Conservation (phyloP, 2,329 filamentous ascomycete species). For the Corinectria fuckeliana region DNA sequence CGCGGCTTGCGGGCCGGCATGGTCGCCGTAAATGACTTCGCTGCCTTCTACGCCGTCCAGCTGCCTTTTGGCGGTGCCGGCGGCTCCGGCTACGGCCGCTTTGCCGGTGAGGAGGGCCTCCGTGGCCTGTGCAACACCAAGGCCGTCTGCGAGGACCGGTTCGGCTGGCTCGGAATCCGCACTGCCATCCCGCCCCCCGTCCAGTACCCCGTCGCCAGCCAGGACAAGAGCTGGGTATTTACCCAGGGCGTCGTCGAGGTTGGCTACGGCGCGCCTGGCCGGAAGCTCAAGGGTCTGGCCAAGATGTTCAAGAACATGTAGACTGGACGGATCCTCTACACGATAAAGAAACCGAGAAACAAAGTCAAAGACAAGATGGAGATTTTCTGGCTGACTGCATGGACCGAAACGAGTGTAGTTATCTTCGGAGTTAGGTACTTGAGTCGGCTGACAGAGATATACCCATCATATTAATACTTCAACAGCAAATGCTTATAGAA, state of each 20-base stretch:
- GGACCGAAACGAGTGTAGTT: not conserved
- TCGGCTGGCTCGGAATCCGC: conserved; percentile 64
- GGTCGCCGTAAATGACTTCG: conserved; percentile 96
- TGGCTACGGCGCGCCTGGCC: conserved; percentile 57
- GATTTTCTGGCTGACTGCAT: not conserved
- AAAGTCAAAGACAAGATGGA: not conserved
- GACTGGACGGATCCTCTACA: not conserved
- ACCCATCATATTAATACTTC: not conserved
- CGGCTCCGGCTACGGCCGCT: conserved; percentile 90
- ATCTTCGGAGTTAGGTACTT: not conserved
- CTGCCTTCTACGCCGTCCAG: conserved; percentile 89
- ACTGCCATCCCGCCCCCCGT: conserved; percentile 83
- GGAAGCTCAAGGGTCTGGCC: conserved; percentile 49
- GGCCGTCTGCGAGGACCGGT: conserved; percentile 80
- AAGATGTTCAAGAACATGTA: conserved; percentile 54
- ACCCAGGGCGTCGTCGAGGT: conserved; percentile 65
- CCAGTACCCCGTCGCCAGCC: conserved; percentile 78
- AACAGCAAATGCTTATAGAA: too few species aligned
- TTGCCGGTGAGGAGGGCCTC: conserved; percentile 89
- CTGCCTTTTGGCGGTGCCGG: conserved; percentile 92
- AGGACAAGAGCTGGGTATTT: conserved; percentile 69
- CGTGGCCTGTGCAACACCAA: conserved; percentile 87
- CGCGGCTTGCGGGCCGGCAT: conserved; percentile 79
- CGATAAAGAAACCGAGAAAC: not conserved
- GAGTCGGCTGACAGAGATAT: not conserved